Evolutionary conservation across 345 rosid species (phyloP), one percentile per base, ranked within the genome.

Genomic region (Sapria himalayana): DNA sequence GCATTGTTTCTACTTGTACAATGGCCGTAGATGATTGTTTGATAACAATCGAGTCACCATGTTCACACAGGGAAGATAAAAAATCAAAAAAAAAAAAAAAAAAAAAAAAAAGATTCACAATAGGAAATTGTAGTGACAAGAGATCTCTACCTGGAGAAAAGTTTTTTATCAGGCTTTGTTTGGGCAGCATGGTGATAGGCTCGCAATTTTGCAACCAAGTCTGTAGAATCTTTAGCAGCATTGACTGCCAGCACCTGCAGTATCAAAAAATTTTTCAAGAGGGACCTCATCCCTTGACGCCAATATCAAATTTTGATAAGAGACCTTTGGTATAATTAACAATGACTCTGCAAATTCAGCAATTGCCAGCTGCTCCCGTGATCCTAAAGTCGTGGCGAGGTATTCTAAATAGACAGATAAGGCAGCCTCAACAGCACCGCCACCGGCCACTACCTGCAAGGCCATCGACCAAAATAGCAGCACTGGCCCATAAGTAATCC

Each of bases 361-460:
- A 42, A 89, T 77, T 9, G 95, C 93, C 58, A 82, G 60, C 57
- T 89, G 95, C 67, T 82, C 93, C 5, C 92, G 77, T 15, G 95
- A 89, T 44, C 95, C 93, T 33, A 82, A 59, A 39, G 93, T 89
- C 32, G 86, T 79, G 17, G 93, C 98, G 29, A 82, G 92, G 56
- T 74, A 77, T 60, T 89, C 93, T 74, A 89, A 48, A 54, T 82
- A 77, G 22, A 89, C 93, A 35, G 95, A 74, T 39, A 82, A 60
- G 25, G 98, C 92, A 46, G 93, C 56, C 54, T 89, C 95, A 46
- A 89, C 95, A 1, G 98, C 98, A 46, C 95, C 98, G 54, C 98
- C 98, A 46, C 95, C 98, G 1, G 95, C 98, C 25, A 89, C 98
- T 35, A 82, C 95, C 98, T 82, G 70, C 16, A 50, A 63, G 18